Evolutionary conservation across 2,329 filamentous ascomycete genomes (phyloP).

Genomic region (Dothideomycetes sp.): DNA sequence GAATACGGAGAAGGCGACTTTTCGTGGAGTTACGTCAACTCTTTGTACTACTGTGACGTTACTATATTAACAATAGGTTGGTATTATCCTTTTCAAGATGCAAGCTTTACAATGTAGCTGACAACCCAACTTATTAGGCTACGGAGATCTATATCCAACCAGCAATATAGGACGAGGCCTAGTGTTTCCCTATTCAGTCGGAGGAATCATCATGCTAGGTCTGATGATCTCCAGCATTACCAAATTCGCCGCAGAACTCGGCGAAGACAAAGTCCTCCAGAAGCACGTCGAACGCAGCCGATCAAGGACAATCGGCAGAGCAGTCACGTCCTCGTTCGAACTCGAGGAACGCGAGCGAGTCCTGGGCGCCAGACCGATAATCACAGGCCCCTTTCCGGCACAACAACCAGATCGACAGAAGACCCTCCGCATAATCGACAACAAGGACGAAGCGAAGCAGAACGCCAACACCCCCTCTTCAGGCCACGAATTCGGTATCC

Average conservation of each 20-base stretch:
- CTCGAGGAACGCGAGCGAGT: slow-evolving; percentile 23
- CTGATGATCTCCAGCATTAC: slow-evolving; percentile 73
- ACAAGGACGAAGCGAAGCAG: slow-evolving; percentile 1
- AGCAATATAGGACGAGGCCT: slow-evolving; percentile 54
- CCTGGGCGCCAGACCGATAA: slow-evolving; percentile 9
- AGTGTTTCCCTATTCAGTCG: slow-evolving; percentile 71
- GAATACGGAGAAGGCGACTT: slow-evolving; percentile 19
- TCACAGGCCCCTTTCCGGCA: slow-evolving; percentile 14
- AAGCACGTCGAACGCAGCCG: slow-evolving; percentile 47
- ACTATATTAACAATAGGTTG: slow-evolving; percentile 51
- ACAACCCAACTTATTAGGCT: no score
- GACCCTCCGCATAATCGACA: slow-evolving; percentile 10
- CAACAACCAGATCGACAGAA: slow-evolving; percentile 9
- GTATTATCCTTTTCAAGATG: no score
- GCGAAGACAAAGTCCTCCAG: slow-evolving; percentile 50
- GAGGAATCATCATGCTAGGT: slow-evolving; percentile 76
- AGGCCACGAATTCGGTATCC: background rate
- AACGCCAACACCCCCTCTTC: background rate
- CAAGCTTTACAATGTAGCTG: no score
- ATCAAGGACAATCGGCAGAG: slow-evolving; percentile 41
- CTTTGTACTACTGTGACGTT: slow-evolving; percentile 57
- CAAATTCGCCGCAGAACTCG: slow-evolving; percentile 49
- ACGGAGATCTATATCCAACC: slow-evolving; percentile 49
- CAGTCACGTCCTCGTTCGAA: slow-evolving; percentile 42
- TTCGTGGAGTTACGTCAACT: slow-evolving; percentile 65